Conservation (phyloP, 495 filamentous ascomycete species). For the Podospora fimiseda region DNA sequence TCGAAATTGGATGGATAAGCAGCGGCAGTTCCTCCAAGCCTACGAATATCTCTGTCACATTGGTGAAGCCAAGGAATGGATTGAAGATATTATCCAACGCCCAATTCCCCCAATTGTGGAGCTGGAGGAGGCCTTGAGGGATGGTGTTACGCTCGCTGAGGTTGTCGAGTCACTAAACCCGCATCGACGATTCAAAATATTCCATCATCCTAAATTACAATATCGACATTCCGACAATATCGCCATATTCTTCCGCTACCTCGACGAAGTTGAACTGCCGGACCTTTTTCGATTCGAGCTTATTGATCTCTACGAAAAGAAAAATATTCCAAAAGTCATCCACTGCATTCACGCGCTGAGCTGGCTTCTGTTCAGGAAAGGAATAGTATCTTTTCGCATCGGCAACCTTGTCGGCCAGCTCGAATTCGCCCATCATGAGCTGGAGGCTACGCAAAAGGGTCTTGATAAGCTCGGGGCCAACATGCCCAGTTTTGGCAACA, state of each 20-base stretch:
- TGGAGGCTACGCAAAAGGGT: slow-evolving; percentile 93
- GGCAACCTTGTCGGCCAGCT: slow-evolving; percentile 97
- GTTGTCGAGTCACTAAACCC: slow-evolving; percentile 89
- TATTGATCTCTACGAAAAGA: slow-evolving; percentile 98
- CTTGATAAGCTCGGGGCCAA: slow-evolving; percentile 89
- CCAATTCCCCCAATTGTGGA: slow-evolving; percentile 93
- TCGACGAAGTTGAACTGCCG: slow-evolving; percentile 88
- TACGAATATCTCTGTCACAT: slow-evolving; percentile 99
- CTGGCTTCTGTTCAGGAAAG: slow-evolving; percentile 91
- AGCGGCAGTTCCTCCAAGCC: slow-evolving; percentile 90
- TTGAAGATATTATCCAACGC: slow-evolving; percentile 86
- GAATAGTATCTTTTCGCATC: slow-evolving; percentile 90
- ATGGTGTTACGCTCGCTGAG: slow-evolving; percentile 93
- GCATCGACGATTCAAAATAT: slow-evolving; percentile 68
- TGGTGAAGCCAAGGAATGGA: slow-evolving; percentile 99
- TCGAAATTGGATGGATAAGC: slow-evolving; percentile 97
- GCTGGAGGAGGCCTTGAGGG: slow-evolving; percentile 84
- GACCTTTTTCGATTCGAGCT: slow-evolving; percentile 98
- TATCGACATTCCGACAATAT: slow-evolving; percentile 98
- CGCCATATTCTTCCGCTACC: slow-evolving; percentile 83
- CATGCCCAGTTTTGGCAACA: slow-evolving; percentile 96
- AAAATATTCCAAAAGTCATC: slow-evolving; percentile 98
- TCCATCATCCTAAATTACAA: slow-evolving; percentile 74
- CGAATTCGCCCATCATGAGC: slow-evolving; percentile 94
- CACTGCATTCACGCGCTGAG: slow-evolving; percentile 97